Evolutionary conservation across 2,329 filamentous ascomycete genomes (phyloP).

Genomic region (Trichophyton equinum): DNA sequence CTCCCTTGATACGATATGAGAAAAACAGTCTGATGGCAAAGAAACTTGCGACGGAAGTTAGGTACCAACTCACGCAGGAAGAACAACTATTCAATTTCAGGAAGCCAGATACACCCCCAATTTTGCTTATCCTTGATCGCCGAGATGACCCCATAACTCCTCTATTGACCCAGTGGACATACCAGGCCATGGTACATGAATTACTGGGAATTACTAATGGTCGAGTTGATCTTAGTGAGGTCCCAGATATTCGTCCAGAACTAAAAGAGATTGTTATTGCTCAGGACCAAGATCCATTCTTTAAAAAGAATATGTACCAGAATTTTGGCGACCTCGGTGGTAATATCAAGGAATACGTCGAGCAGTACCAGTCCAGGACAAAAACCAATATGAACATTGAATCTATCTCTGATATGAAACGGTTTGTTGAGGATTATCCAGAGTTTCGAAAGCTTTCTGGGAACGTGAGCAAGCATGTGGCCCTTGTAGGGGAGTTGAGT

Average conservation of each 20-base stretch:
- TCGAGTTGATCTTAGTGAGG: conserved; percentile 73
- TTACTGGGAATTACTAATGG: conserved; percentile 87
- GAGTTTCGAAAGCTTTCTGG: conserved; percentile 95
- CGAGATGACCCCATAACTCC: conserved; percentile 92
- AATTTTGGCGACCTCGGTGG: conserved; percentile 93
- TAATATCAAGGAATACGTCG: conserved; percentile 97
- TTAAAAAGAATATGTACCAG: conserved; percentile 98
- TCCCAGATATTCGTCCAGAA: conserved; percentile 74
- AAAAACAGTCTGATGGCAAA: conserved; percentile 82
- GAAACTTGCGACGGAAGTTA: conserved; percentile 83
- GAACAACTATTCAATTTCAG: conserved; percentile 94
- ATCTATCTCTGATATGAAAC: conserved; percentile 96
- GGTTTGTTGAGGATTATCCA: conserved; percentile 96
- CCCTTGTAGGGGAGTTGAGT: conserved; percentile 84
- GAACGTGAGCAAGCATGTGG: conserved; percentile 97
- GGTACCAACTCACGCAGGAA: conserved; percentile 88
- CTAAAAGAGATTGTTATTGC: conserved; percentile 89
- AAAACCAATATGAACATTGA: conserved; percentile 93
- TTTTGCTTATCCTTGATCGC: conserved; percentile 78
- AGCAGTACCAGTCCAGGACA: conserved; percentile 96
- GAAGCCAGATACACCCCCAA: conserved; percentile 85
- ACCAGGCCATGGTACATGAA: conserved; percentile 99
- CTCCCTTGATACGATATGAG: conserved; percentile 83
- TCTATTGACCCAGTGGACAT: conserved; percentile 93
- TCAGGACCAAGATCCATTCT: conserved; percentile 95